Conservation (phyloP, 495 filamentous ascomycete species). For the Geopyxis carbonaria region DNA sequence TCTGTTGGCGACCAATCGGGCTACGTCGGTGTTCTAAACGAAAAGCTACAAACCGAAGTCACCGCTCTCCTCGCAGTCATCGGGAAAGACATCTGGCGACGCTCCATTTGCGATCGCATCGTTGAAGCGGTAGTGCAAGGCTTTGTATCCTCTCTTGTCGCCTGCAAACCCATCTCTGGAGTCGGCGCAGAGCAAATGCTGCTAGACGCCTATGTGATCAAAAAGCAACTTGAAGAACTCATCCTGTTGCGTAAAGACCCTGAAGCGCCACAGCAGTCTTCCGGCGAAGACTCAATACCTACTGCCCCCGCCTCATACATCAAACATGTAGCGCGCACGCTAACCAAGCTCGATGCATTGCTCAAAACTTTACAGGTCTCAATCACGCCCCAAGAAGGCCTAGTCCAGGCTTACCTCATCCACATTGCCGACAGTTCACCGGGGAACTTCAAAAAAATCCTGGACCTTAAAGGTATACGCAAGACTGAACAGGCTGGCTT, state of each 20-base stretch:
- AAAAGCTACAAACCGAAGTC: not conserved
- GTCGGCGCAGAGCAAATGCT: constrained; percentile 98
- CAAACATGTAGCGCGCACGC: constrained; percentile 73
- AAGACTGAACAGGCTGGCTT: constrained; percentile 67
- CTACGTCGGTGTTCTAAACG: constrained; percentile 66
- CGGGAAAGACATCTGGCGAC: constrained; percentile 84
- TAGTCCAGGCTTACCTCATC: constrained; percentile 92
- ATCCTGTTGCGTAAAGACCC: constrained; percentile 37
- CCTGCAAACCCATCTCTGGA: constrained; percentile 77
- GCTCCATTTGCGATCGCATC: constrained; percentile 85
- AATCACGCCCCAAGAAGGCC: constrained; percentile 72
- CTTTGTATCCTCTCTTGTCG: constrained; percentile 70
- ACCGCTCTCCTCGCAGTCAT: constrained; percentile 54
- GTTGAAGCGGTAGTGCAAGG: constrained; percentile 66
- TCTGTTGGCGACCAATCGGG: constrained; percentile 88
- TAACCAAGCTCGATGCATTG: constrained; percentile 74
- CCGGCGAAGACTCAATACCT: too few species aligned
- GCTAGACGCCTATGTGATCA: constrained; percentile 80
- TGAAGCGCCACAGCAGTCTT: constrained; percentile 25
- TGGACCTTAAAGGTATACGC: constrained; percentile 80
- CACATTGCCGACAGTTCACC: constrained; percentile 83
- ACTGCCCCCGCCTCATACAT: constrained; percentile 47
- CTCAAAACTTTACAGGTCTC: constrained; percentile 95
- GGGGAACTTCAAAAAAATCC: constrained; percentile 88
- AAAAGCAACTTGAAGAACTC: constrained; percentile 58